These are phyloP conservation scores for Umbelopsis sp. DNA, from an alignment of 192 early-diverging fungal species.

Conservation along the genomic window DNA sequence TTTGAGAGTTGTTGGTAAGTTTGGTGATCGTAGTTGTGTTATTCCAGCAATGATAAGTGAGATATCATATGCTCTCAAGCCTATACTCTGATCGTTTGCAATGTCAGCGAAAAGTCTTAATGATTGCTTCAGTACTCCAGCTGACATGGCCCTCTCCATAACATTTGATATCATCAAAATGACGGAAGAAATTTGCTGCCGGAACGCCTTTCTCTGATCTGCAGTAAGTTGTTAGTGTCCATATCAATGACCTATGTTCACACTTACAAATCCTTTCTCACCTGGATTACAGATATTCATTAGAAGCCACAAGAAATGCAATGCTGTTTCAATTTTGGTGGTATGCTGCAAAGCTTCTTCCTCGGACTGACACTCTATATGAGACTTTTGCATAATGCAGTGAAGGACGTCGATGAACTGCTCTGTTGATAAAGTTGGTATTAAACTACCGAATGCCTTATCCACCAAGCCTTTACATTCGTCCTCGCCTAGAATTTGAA, in stretches of 20 bases:
- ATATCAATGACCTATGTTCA: not conserved
- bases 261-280: not conserved
- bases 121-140: slow-evolving; percentile 31
- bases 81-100: slow-evolving; percentile 39
- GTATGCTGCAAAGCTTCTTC: not conserved
- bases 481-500: not conserved
- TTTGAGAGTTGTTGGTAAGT: not conserved
- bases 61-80: slow-evolving; percentile 45
- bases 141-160: slow-evolving; percentile 37
- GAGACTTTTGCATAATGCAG: slow-evolving; percentile 7
- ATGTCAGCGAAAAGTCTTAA: slow-evolving; percentile 43
- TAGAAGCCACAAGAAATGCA: slow-evolving; percentile 18
- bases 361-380: not conserved
- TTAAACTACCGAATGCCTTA: not conserved
- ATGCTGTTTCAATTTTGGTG: not conserved
- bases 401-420: slow-evolving; percentile 7
- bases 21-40: slow-evolving; percentile 20
- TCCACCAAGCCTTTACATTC: not conserved
- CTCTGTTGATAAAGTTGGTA: not conserved
- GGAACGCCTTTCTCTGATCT: slow-evolving; percentile 45
- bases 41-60: slow-evolving; percentile 41
- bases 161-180: slow-evolving; percentile 41
- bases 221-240: not conserved
- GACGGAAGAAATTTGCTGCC: slow-evolving; percentile 38
- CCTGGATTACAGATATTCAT: slow-evolving; percentile 21